Conservation (phyloP, 805 yeast genomes). For the Osmozyma mogii region DNA sequence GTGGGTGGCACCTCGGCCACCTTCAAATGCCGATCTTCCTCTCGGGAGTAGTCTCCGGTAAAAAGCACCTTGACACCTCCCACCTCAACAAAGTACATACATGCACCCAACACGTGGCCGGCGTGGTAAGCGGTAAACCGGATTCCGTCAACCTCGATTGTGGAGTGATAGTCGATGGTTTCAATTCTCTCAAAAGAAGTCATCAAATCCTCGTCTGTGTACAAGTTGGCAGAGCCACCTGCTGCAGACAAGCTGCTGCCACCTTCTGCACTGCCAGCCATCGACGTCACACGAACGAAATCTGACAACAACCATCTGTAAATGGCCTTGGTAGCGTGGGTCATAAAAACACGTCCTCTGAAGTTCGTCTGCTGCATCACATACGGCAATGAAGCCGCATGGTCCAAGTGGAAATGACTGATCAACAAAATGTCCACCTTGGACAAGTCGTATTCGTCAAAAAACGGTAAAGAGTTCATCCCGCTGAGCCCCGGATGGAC, state of each 20-base stretch:
- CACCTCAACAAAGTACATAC: conserved; percentile 92
- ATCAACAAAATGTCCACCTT: conserved; percentile 80
- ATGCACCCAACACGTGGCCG: conserved; percentile 99
- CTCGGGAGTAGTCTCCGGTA: conserved; percentile 96
- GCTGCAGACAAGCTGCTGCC: conserved; percentile 8
- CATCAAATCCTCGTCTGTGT: conserved; percentile 84
- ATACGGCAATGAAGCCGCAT: conserved; percentile 95
- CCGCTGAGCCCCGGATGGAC: conserved; percentile 95
- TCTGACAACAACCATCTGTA: conserved; percentile 93
- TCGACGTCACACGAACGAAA: conserved; percentile 81
- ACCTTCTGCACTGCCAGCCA: conserved; percentile 39
- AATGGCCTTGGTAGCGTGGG: conserved; percentile 97
- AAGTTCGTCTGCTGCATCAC: conserved; percentile 96
- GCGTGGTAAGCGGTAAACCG: conserved; percentile 98
- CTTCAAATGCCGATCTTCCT: conserved; percentile 89
- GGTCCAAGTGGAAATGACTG: conserved; percentile 95
- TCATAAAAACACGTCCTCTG: conserved; percentile 95
- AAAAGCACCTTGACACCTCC: conserved; percentile 84
- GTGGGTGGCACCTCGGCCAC: conserved; percentile 89
- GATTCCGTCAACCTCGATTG: conserved; percentile 89
- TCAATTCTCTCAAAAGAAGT: conserved; percentile 86
- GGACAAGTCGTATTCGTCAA: conserved; percentile 88
- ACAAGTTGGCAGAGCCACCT: conserved; percentile 42
- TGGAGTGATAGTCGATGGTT: conserved; percentile 91
- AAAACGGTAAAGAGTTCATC: conserved; percentile 84